phyloP scores from a whole-genome alignment of 768 basidiomycete genomes.

The Pleurotus tuoliensis region DNA sequence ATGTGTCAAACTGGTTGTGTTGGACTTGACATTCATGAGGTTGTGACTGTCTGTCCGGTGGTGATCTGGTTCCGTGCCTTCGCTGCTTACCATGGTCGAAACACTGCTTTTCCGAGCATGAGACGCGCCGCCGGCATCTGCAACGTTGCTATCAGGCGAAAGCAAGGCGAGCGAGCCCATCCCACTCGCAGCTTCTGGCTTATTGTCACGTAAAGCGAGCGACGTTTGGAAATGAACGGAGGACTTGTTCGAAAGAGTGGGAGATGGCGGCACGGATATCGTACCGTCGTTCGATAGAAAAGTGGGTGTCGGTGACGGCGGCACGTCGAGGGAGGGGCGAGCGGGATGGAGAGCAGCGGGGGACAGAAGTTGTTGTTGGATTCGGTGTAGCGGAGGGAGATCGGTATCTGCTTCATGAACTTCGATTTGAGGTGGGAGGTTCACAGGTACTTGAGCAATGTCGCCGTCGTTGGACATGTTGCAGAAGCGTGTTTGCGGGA shows the following conservation, averaged over 20 bases:
- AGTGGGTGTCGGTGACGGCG: slow-evolving; percentile 22
- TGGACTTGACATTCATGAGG: slow-evolving; percentile 35
- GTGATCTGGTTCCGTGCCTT: slow-evolving; percentile 50
- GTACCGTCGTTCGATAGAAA: slow-evolving; percentile 36
- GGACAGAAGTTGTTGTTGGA: slow-evolving; percentile 4
- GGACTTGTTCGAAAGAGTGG: slow-evolving; percentile 67
- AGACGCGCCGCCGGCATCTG: slow-evolving; percentile 8
- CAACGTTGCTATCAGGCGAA: slow-evolving; percentile 25
- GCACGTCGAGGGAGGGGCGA: slow-evolving; percentile 24
- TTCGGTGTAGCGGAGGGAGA: not conserved
- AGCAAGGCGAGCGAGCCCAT: slow-evolving; percentile 49
- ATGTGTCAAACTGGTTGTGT: slow-evolving; percentile 30
- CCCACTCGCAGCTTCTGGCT: slow-evolving; percentile 56
- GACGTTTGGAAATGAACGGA: slow-evolving; percentile 56
- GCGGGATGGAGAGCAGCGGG: slow-evolving; percentile 5
- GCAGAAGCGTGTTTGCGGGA: not conserved
- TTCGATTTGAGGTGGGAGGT: slow-evolving; percentile 3
- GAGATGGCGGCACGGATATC: slow-evolving; percentile 58
- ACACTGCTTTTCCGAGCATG: slow-evolving; percentile 57
- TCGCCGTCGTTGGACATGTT: slow-evolving; percentile 1
- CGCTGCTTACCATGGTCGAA: slow-evolving; percentile 49
- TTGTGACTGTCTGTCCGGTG: slow-evolving; percentile 19
- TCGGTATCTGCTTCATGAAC: not conserved
- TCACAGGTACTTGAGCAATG: slow-evolving; percentile 3
- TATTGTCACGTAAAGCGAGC: slow-evolving; percentile 62